Evolutionary conservation across 768 basidiomycete genomes (phyloP), one percentile per base, ranked within the genome.

Genomic region (Suillus subaureus): DNA sequence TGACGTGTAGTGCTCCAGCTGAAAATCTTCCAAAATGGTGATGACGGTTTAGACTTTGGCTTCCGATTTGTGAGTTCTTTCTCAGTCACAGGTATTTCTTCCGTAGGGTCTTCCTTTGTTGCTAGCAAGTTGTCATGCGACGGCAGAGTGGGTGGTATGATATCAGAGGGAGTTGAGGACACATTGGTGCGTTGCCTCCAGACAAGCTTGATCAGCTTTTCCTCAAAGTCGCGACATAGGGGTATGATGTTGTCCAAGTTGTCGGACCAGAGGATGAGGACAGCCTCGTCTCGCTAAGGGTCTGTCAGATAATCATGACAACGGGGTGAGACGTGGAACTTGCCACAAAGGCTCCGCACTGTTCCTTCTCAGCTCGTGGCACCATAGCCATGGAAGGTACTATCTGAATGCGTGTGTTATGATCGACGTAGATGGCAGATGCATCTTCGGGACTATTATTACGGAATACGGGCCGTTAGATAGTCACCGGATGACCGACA

Each of bases 321-420:
- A 64, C 28, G 54, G 0, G 67, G 55, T 54, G 52, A 47, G n/a
- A 58, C 49, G 13, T 12, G n/a, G 33, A 37, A 82, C 85, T 72
- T 74, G 90, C 92, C 62, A 94, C 84, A 74, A 96, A 96, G 15
- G 94, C 94, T 23, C 89, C 94, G 60, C 91, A 94, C 71, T 96
- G 94, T 73, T 96, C 94, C 79, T 95, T 96, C 73, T 96, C 92
- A 8, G 93, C 93, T 47, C 85, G 83, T 7, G 89, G 86, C 49
- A 96, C 80, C 64, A 85, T 82, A 61, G 74, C 71, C 69, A 96
- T 87, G 18, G 85, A 85, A 65, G 92, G 89, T 31, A 96, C 75
- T 64, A 96, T 88, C 77, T 96, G 94, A 61, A 96, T 96, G 7
- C 93, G 89, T 1, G 93, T 96, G 73, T 94, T 87, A 63, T 77